These are phyloP conservation scores for Picochlorum sp. DNA, from an alignment of 139 green algal species.

Conservation along the genomic window DNA sequence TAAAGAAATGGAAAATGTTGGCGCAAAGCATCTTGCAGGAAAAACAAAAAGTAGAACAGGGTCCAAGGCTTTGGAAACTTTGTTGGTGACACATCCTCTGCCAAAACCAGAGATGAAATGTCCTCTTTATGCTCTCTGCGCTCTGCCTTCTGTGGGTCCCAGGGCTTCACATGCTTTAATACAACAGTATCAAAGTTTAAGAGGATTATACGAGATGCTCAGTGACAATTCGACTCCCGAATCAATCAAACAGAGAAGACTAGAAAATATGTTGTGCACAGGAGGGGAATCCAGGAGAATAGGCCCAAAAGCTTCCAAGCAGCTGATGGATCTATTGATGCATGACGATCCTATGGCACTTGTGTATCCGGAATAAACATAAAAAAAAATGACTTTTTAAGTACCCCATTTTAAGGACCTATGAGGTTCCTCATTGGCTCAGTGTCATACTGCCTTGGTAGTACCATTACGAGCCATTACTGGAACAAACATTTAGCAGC, in stretches of 20 bases:
- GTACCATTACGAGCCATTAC: too few relatives aligned
- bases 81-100: conserved; percentile 6
- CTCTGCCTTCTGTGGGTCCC: conserved; percentile 11
- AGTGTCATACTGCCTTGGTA: too few relatives aligned
- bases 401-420: too few relatives aligned
- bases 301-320: conserved; percentile 11
- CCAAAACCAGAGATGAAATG: neutral
- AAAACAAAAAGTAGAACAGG: neutral
- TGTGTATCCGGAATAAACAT: neutral
- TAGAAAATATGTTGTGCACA: conserved; percentile 27
- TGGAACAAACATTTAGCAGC: too few relatives aligned
- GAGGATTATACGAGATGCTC: conserved; percentile 11
- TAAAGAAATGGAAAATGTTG: neutral
- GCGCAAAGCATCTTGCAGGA: conserved; percentile 1
- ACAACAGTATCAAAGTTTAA: conserved; percentile 7
- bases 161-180: conserved; percentile 7
- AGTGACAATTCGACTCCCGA: neutral
- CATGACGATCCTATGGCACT: neutral
- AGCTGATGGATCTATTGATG: conserved; percentile 15
- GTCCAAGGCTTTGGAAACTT: neutral
- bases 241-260: conserved; percentile 25
- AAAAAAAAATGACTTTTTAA: neutral
- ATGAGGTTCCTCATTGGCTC: too few relatives aligned
- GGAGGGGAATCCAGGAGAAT: conserved; percentile 11
- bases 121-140: neutral